phyloP scores from a whole-genome alignment of 495 filamentous ascomycete species.

The Penicillium soppii region DNA sequence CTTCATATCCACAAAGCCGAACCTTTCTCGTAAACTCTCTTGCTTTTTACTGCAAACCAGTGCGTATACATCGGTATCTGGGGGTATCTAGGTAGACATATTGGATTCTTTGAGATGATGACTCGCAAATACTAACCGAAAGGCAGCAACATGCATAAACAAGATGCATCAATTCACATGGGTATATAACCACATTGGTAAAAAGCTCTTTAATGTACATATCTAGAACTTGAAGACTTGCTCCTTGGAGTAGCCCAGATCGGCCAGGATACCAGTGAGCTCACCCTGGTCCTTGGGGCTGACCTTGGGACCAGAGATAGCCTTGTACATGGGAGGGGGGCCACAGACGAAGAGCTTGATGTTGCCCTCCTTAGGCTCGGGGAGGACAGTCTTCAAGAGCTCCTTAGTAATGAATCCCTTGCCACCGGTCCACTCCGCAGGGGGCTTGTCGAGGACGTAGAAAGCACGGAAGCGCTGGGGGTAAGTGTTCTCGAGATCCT shows the following conservation, averaged over 20 bases:
- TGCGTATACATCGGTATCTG: too few species aligned
- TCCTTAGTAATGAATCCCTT: conserved; percentile 85
- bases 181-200: conserved; percentile 1
- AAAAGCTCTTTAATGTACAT: conserved; percentile 18
- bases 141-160: conserved; percentile 6
- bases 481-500: conserved; percentile 83
- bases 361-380: conserved; percentile 84
- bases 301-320: conserved; percentile 84
- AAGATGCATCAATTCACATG: conserved; percentile 22
- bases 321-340: conserved; percentile 90
- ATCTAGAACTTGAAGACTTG: conserved; percentile 97
- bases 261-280: conserved; percentile 77
- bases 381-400: conserved; percentile 85
- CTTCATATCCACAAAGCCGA: too few species aligned
- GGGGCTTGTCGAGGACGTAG: conserved; percentile 85
- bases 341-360: conserved; percentile 92
- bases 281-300: conserved; percentile 92
- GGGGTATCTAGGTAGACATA: too few species aligned
- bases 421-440: conserved; percentile 70
- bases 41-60: too few species aligned
- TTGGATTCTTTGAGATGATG: not conserved
- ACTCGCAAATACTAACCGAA: not conserved
- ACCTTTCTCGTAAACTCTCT: too few species aligned
- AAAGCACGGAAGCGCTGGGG: conserved; percentile 91
- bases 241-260: conserved; percentile 86